Evolutionary conservation across 306 rosid species (phyloP), one percentile per base, ranked within the genome.

Genomic region (Abrus pulchellus): DNA sequence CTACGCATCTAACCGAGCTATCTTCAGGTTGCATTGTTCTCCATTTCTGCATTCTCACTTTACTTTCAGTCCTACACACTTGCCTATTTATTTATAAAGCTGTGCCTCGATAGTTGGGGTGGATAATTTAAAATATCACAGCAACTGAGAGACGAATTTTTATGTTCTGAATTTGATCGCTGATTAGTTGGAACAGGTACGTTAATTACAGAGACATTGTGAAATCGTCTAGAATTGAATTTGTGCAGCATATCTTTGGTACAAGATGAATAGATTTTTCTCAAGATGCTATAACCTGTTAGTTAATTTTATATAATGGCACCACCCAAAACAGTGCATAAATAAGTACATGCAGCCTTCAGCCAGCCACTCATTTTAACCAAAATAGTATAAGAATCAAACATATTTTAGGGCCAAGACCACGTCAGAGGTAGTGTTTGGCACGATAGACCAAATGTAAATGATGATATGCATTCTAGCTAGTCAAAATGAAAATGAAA

Each of bases 61-160:
- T 20, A 20, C 20, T 20, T 20, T 20, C 20, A 20, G 20, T 20
- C 20, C 20, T 20, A 20, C 20, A 20, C 20, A 20, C 20, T 20
- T 20, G 20, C 20, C 20, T 20, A 20, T 20, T 20, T 20, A 20
- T 20, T 20, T 20, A 20, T 20, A 20, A 20, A 20, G 20, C 20
- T 20, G 34, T 34, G 47, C 48, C 69, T 36, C 5, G 49, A 53
- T 72, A 49, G 53, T 14, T 52, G 76, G 33, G 36, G 32, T n/a
- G 9, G 6, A 14, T 49, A 41, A 40, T 41, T 48, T 50, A 50
- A 36, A 50, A 28, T 47, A 68, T 45, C 48, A 34, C 10, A 14
- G 47, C 62, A 71, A 45, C n/a, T n/a, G 49, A 71, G 34, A 50
- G 63, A 38, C 57, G 14, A 20, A 54, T 40, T 40, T 72, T 34